A percentile compares a stretch with the other conserved stretches of the same genome.
Evolutionary conservation across 768 basidiomycete species (phyloP).

Genomic region (Hypholoma sublateritium): DNA sequence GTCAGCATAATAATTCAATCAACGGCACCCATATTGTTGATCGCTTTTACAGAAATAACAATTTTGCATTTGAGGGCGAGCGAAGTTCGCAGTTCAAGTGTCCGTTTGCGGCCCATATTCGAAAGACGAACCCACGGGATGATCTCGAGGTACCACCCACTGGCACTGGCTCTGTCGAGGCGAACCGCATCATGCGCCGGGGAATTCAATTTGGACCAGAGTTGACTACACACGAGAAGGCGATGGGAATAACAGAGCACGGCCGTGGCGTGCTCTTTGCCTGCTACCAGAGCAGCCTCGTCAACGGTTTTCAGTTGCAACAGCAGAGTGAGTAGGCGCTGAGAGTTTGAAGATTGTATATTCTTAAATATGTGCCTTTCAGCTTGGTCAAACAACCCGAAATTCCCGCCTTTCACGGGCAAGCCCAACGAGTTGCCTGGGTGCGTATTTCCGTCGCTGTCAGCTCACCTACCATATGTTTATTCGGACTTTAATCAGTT

Average conservation of each 20-base stretch:
- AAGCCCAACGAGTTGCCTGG: conserved; percentile 23
- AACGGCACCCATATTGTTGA: neutral
- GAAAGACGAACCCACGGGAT: conserved; percentile 47
- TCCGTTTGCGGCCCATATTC: conserved; percentile 49
- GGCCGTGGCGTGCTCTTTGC: conserved; percentile 50
- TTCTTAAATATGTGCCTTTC: neutral
- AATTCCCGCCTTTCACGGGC: conserved; percentile 32
- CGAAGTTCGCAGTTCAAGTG: conserved; percentile 35
- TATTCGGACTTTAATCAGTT: conserved; percentile 2
- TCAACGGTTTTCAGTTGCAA: conserved; percentile 41
- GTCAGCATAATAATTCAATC: conserved; percentile 17
- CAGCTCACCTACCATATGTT: conserved; percentile 1
- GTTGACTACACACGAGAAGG: conserved; percentile 37
- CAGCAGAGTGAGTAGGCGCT: conserved; percentile 32
- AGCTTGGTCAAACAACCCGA: conserved; percentile 39
- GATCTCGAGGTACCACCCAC: conserved; percentile 30
- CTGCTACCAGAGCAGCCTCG: conserved; percentile 41
- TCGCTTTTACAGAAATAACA: conserved; percentile 32
- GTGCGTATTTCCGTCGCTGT: conserved; percentile 17
- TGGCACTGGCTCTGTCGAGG: conserved; percentile 17
- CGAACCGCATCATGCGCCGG: conserved; percentile 44
- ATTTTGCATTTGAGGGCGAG: conserved; percentile 40
- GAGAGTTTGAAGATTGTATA: neutral
- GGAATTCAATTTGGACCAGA: conserved; percentile 55
- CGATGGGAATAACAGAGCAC: conserved; percentile 35